Evolutionary conservation across 1,139 yeast genomes (phyloP), one percentile per base, ranked within the genome.

Genomic region (Kodamaea anthophila): DNA sequence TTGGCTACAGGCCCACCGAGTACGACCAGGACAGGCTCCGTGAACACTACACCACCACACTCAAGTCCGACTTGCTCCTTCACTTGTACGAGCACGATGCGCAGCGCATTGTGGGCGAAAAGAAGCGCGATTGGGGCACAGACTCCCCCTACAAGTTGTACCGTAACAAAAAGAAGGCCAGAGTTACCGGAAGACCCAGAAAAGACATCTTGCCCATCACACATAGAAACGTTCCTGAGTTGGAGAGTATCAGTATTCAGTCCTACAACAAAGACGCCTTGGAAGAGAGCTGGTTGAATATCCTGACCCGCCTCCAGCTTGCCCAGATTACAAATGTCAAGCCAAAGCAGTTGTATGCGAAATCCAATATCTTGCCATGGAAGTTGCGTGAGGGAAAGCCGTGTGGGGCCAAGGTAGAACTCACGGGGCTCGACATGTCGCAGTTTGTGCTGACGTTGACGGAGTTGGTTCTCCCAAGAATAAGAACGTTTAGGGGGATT

Each of bases 261-360:
- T 74, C 94, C 43, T 88, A 76, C 51, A 88, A 77, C 32, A 77
- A 75, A 42, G 77, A 77, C 30, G 91, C 96, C 9, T 74, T 76
- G 43, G 78, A 74, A 37, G 78, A 81, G 45, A 70, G 77, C 26
- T 79, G 87, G 61, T 68, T 78, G 38, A 85, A 87, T 28, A 74
- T 88, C 36, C 73, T 91, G 20, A 86, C 94, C 11, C 67, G 78
- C 39, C 67, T 86, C 39, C 94, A 85, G 55, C 55, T 93, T 34
- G 94, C 94, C 43, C 97, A 91, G 55, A 83, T 93, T 48, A 88
- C 98, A 19, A 95, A 95, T 41, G 78, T 72, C 42, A 85, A 86
- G 55, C 88, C 97, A 24, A 66, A 70, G 41, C 70, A 80, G 22
- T 65, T 86, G 18, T 81, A 66, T 51, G 81, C 94, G 27, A 83